Base-by-base conservation (phyloP, 2,329 filamentous ascomycete species). In the Fusarium poae region DNA sequence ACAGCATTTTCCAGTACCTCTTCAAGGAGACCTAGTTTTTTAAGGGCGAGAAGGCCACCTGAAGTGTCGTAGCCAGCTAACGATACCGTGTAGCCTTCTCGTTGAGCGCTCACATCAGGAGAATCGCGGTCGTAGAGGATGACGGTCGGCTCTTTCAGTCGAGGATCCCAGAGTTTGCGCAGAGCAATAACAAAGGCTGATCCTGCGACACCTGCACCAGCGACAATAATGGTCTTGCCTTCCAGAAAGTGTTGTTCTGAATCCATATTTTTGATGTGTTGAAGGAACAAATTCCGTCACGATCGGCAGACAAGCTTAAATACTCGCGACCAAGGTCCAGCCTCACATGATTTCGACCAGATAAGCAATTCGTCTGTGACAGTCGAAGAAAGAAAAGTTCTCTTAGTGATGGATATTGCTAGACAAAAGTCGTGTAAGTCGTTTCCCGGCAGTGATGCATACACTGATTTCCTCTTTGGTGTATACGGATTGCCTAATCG, bases 171-270 rank as follows among this genome's bases (percentile, higher is more conserved):
- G 5, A 78, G 75, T 50, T 79, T 79, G 34, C 74, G 76, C 11
- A 84, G 72, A 16, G 80, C 77, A 49, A 79, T 71, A 27, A 77
- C 78, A 56, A 85, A 84, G 9, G 81, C 73, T 13, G 81, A 77
- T 6, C 83, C 82, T 12, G 81, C 79, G 23, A 84, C 76, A 29
- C 83, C 83, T 21, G 75, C 81, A 7, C 83, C 83, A 6, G 79
- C 76, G 11, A 85, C 72, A 23, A 83, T 74, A 53, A 84, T 81
- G 35, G 75, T 79, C 68, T 82, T 83, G 16, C 78, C 77, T 7
- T 77, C 71, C 18, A 82, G 76, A 49, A 79, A 76, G 50, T 75
- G 72, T 25, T 72, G 76, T 25, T 43, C 30, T 15, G 42, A 20
- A 20, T 63, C 68, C 72, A 73, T 54, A 45, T 18, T 46, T 40